A percentile compares a stretch with the other conserved stretches of the same genome.
Conservation (phyloP, 352 stramenopile species). For the Saprolegnia parasitica region DNA sequence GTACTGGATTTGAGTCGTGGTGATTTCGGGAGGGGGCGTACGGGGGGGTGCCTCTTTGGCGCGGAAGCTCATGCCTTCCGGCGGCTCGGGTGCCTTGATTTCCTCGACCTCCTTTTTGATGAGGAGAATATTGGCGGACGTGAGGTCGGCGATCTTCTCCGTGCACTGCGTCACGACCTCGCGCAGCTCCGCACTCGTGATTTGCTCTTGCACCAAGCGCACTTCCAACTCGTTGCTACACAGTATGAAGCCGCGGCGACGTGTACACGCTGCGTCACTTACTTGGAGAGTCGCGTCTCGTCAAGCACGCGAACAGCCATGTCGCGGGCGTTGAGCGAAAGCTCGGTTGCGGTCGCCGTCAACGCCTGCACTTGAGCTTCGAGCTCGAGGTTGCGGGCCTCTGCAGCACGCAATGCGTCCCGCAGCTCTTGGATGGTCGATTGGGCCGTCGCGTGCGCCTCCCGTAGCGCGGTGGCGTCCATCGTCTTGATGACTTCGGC, state of each 20-base stretch:
- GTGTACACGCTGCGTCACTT: background rate
- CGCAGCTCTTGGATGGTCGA: background rate
- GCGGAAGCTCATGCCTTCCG: slow-evolving; percentile 2
- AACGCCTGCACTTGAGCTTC: background rate
- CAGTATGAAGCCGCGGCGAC: background rate
- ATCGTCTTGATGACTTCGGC: slow-evolving; percentile 17
- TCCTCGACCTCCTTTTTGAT: slow-evolving; percentile 6
- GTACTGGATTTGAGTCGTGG: no score
- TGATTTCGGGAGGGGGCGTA: background rate
- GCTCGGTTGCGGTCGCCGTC: background rate
- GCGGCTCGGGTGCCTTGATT: background rate
- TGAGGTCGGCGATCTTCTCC: slow-evolving; percentile 15
- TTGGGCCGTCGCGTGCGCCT: background rate
- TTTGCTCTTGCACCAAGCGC: slow-evolving; percentile 22
- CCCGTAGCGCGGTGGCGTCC: background rate
- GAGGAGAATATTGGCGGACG: background rate
- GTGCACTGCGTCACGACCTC: slow-evolving; percentile 22
- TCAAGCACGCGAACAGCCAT: slow-evolving; percentile 14
- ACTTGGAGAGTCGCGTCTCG: slow-evolving; percentile 27
- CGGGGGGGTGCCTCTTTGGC: slow-evolving; percentile 1
- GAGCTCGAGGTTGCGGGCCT: background rate
- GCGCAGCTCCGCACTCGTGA: slow-evolving; percentile 26
- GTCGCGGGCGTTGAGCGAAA: background rate
- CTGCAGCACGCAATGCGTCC: background rate
- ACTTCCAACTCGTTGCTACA: slow-evolving; percentile 28